Evolutionary conservation across 306 rosid genomes (phyloP), one percentile per base, ranked within the genome.

Genomic region (Potentilla sterilis): DNA sequence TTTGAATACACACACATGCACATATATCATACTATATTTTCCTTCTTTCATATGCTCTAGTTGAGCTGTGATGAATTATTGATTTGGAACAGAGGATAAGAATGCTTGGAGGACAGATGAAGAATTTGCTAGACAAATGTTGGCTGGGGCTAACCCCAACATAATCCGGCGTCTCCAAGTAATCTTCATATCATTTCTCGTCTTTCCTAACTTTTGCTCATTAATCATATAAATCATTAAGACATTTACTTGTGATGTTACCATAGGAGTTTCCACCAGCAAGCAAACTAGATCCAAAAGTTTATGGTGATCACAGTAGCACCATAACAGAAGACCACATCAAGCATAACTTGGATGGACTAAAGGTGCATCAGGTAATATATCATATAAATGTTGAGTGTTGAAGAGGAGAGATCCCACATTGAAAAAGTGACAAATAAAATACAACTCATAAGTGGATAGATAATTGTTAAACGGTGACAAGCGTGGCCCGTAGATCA

Each of bases 51-150:
- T 28, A 11, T 19, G 7, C 58, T 7, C 28, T 19, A 8, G 6
- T 7, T 28, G 44, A 44, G 47, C 47, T 37, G 6, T 65, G 37
- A 32, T 28, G 9, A 41, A 22, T 9, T 28, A 42, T 80, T 0
- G 68, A n/a, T 76, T 73, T 81, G 78, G 4, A 73, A 8, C 78
- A 88, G 93, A 81, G 38, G 68, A 85, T 41, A 68, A 74, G 24
- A 75, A 80, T 42, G 90, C 79, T 40, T 89, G 93, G 93, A 85
- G 81, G 85, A 86, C 89, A n/a, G 93, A 89, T 75, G 91, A 81
- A 71, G 90, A 89, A 78, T 89, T 89, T 73, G 86, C 91, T 21
- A 79, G 93, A 70, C 89, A 89, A 72, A 83, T 81, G 85, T 75
- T 85, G 38, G 93, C 89, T 12, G 90, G 93, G 7, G 87, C 83